Evolutionary conservation across 2,329 filamentous ascomycete species (phyloP), one percentile per base, ranked within the genome.

Genomic region (Colletotrichum nymphaeae): DNA sequence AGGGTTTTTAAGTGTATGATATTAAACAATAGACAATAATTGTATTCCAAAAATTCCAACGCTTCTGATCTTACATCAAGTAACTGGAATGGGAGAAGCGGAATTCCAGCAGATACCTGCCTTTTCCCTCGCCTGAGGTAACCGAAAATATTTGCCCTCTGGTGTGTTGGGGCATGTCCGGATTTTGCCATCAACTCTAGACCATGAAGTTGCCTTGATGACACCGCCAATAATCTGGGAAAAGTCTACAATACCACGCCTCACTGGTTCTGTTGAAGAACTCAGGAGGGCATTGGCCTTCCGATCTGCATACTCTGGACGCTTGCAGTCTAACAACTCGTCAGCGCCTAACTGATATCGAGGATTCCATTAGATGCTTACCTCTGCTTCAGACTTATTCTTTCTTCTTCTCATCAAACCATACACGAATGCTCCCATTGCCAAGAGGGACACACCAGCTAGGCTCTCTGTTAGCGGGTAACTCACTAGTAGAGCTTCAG

Each of bases 391-490:
- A 3, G 32, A 7, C 49, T 65, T 73, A 8, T 22, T 16, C n/a
- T 62, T 73, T 14, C 42, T 70, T 5, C 56, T 62, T 22, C 62
- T 73, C 71, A 73, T 60, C 14, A 73, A 42, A 1, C 71, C 71
- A 9, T 65, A 73, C 5, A 73, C 65, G 14, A 73, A 73, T 1
- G 68, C 26, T 2, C 71, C 71, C 71, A 73, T 73, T 4, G 71
- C 71, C 22, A 73, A 14, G 4, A 73, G n/a, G 4, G 71, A 73
- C 2, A 73, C 67, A 6, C 71, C 71, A 32, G 71, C 71, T 73
- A 9, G n/a, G 12, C 1, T 1, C 1, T 1, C 1, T 14, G 37
- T 73, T 12, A 73, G 67, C 4, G 16, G 0, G 2, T 2, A 5
- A 12, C 6, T 56, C 8, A 12, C 1, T 14, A 3, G 22, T 12